These are phyloP conservation scores for Crithidia bombi DNA, from an alignment of 208 protist genomes.

Conservation along the genomic window DNA sequence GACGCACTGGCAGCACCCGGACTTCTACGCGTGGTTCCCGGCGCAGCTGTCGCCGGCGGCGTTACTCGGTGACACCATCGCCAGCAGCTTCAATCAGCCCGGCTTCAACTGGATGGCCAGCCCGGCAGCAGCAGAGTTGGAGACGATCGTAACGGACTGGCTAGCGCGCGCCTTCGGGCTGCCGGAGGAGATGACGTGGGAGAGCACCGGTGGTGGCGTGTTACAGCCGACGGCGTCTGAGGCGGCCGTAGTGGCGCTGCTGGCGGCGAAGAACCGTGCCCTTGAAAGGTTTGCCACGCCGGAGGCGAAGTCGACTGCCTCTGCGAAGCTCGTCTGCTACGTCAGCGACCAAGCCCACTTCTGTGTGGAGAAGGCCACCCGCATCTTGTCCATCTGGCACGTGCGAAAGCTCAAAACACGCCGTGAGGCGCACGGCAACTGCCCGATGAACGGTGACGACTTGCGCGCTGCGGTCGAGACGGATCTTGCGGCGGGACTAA, in stretches of 20 bases:
- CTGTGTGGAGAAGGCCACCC: constrained; percentile 55
- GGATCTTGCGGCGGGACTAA: constrained; percentile 45
- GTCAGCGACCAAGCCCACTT: constrained; percentile 60
- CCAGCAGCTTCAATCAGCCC: constrained; percentile 47
- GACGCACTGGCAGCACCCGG: constrained; percentile 76
- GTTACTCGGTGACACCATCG: constrained; percentile 65
- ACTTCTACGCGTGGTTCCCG: constrained; percentile 67
- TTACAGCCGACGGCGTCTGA: constrained; percentile 63
- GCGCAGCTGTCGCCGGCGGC: constrained; percentile 53
- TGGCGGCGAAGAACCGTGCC: constrained; percentile 52
- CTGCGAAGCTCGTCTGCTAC: constrained; percentile 51
- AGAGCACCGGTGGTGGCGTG: constrained; percentile 49
- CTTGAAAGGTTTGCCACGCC: constrained; percentile 20
- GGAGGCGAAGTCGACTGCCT: constrained; percentile 35
- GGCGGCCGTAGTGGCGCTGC: constrained; percentile 43
- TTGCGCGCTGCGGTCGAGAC: constrained; percentile 43
- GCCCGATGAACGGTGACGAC: constrained; percentile 43
- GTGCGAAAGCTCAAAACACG: constrained; percentile 34
- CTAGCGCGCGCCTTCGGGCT: constrained; percentile 47
- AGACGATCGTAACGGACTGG: constrained; percentile 74
- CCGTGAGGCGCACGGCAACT: constrained; percentile 39
- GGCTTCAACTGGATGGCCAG: constrained; percentile 73
- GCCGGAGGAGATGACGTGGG: constrained; percentile 49
- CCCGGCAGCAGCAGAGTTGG: constrained; percentile 63
- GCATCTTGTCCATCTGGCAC: constrained; percentile 47